Evolutionary conservation across 176 grass and related monocot species (phyloP).

Genomic region (Zea mays): Zm-B73-REFERENCE-NAM-5.0 NC_050098.1:38976001-38976500

Average conservation of each 20-base stretch:
- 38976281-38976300: too few relatives aligned
- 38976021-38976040: background rate
- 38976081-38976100: conserved; percentile 80
- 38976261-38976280: background rate
- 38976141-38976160: conserved; percentile 99
- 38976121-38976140: conserved; percentile 92
- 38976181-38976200: conserved; percentile 96
- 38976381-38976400: conserved; percentile 66
- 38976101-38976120: conserved; percentile 99
- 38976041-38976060: conserved; percentile 86
- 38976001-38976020: background rate
- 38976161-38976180: conserved; percentile 98
- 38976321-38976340: too few relatives aligned
- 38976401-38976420: conserved; percentile 97
- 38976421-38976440: conserved; percentile 96
- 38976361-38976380: background rate
- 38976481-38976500: conserved; percentile 95
- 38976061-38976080: conserved; percentile 83
- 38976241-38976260: background rate
- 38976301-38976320: too few relatives aligned
- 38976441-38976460: conserved; percentile 99
- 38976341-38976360: too few relatives aligned
- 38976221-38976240: conserved; percentile 1
- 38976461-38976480: conserved; percentile 99
- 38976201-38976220: conserved; percentile 93